Evolutionary conservation across 2,329 filamentous ascomycete genomes (phyloP).

Genomic region (Cryoendolithus antarcticus): DNA sequence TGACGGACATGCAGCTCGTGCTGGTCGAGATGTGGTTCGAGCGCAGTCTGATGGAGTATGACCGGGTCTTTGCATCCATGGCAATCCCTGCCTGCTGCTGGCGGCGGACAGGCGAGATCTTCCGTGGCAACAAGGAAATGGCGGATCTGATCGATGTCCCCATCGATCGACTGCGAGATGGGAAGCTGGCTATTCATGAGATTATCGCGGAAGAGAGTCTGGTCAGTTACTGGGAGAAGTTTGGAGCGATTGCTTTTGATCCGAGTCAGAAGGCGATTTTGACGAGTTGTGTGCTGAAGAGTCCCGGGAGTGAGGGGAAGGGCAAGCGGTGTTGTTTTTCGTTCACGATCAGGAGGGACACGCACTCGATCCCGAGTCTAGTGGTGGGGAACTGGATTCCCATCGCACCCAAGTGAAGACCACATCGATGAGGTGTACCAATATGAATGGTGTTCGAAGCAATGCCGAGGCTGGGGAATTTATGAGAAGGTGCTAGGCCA

Average conservation of each 20-base stretch:
- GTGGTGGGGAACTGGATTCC: no score
- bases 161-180: slow-evolving; percentile 81
- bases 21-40: slow-evolving; percentile 99
- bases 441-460: no score
- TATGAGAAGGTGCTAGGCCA: no score
- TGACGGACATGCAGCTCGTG: slow-evolving; percentile 89
- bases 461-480: no score
- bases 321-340: slow-evolving; percentile 76
- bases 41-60: slow-evolving; percentile 89
- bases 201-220: slow-evolving; percentile 90
- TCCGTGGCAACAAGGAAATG: slow-evolving; percentile 97
- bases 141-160: slow-evolving; percentile 88
- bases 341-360: slow-evolving; percentile 88
- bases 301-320: slow-evolving; percentile 33
- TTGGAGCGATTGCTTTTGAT: slow-evolving; percentile 95
- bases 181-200: slow-evolving; percentile 87
- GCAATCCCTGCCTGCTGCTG: slow-evolving; percentile 96
- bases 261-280: slow-evolving; percentile 85
- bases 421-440: no score
- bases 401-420: no score
- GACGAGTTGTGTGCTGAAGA: slow-evolving; percentile 85
- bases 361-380: slow-evolving; percentile 37
- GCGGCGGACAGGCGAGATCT: slow-evolving; percentile 93
- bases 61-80: slow-evolving; percentile 97
- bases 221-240: slow-evolving; percentile 98